A percentile compares a stretch with the other conserved stretches of the same genome.
Conservation (phyloP, 306 rosid species). For the Quillaja saponaria region DNA sequence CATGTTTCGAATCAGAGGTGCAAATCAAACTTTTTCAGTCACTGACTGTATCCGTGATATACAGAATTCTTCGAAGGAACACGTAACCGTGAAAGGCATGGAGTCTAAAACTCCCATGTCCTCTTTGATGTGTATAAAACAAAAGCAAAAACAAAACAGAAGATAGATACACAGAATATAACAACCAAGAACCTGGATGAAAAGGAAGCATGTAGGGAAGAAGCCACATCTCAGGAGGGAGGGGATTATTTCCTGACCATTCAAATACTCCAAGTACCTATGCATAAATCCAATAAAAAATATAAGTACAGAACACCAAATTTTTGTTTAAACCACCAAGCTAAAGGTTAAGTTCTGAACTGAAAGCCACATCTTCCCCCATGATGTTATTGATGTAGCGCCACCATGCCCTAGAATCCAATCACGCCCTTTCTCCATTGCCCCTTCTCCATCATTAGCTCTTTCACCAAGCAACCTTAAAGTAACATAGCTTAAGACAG, state of each 20-base stretch:
- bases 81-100: slow-evolving; percentile 10
- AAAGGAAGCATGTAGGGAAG: slow-evolving; percentile 73
- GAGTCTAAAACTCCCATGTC: slow-evolving; percentile 18
- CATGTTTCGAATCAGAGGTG: background rate
- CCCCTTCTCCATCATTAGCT: slow-evolving; percentile 69
- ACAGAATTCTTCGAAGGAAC: background rate
- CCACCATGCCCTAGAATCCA: slow-evolving; percentile 90
- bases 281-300: slow-evolving; percentile 26
- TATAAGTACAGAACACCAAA: slow-evolving; percentile 7
- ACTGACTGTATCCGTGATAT: slow-evolving; percentile 6
- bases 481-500: slow-evolving; percentile 62
- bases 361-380: slow-evolving; percentile 99
- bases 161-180: no score
- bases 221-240: slow-evolving; percentile 95
- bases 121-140: background rate
- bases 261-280: slow-evolving; percentile 86
- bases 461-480: slow-evolving; percentile 84
- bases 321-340: slow-evolving; percentile 22
- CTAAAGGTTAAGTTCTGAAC: slow-evolving; percentile 48
- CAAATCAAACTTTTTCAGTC: slow-evolving; percentile 9
- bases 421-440: slow-evolving; percentile 54
- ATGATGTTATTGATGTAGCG: slow-evolving; percentile 71
- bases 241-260: slow-evolving; percentile 95
- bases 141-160: no score
- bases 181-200: slow-evolving; percentile 67